phyloP scores from a whole-genome alignment of 2,329 filamentous ascomycete genomes.

The Fusarium nygamai region DNA sequence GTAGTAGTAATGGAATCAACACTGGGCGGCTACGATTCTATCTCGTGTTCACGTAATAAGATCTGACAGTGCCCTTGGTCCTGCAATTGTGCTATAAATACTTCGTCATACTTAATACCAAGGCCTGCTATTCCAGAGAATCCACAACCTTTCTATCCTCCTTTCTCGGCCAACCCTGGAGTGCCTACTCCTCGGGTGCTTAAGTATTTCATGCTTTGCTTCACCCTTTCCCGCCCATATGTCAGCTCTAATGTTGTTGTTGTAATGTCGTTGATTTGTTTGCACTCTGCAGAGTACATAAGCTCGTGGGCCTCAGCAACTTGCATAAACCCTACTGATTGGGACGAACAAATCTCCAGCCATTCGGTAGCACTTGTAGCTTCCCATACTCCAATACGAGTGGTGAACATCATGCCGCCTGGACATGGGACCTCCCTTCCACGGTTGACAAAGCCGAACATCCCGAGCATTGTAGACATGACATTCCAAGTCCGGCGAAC shows the following conservation, averaged over 20 bases:
- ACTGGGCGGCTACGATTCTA: not conserved
- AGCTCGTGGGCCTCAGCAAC: not conserved
- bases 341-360: not conserved
- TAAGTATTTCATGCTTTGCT: not conserved
- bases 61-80: not conserved
- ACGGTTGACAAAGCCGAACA: not conserved
- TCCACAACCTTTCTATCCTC: not conserved
- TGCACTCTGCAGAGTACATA: not conserved
- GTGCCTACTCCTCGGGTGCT: not conserved
- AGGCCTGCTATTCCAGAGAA: not conserved
- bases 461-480: not conserved
- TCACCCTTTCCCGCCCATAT: not conserved
- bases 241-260: not conserved
- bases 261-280: not conserved
- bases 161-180: not conserved
- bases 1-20: too few species aligned
- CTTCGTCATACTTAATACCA: not conserved
- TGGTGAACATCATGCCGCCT: not conserved
- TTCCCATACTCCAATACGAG: not conserved
- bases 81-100: not conserved
- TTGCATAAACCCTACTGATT: not conserved
- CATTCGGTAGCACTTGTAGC: not conserved
- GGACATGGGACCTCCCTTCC: not conserved
- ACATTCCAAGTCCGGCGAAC: not conserved
- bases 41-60: not conserved